Evolutionary conservation across 2,329 filamentous ascomycete species (phyloP).

Genomic region (Exophiala alcalophila): DNA sequence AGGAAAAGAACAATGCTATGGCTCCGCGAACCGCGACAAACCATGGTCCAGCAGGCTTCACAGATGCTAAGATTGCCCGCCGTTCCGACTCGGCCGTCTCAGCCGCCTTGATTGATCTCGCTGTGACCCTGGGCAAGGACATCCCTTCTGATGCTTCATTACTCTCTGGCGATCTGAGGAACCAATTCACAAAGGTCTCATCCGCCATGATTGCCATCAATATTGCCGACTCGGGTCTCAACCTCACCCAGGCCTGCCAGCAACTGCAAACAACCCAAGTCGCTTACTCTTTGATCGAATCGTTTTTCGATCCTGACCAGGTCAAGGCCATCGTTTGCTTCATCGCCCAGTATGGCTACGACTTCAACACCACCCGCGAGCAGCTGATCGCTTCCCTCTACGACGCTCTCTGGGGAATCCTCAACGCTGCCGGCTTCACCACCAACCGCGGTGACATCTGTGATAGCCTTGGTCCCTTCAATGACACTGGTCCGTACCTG

Average conservation of each 20-base stretch:
- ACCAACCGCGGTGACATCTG: conserved; percentile 22
- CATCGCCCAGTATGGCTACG: conserved; percentile 21
- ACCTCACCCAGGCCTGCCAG: conserved; percentile 17
- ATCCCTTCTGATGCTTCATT: conserved; percentile 15
- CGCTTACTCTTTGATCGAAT: conserved; percentile 16
- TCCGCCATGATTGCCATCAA: conserved; percentile 25
- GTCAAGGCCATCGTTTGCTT: conserved; percentile 21
- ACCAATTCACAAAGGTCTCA: conserved; percentile 15
- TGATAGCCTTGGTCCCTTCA: conserved; percentile 23
- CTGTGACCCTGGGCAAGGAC: conserved; percentile 11
- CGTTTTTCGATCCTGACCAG: conserved; percentile 18
- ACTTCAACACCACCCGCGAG: conserved; percentile 21
- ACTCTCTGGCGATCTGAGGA: conserved; percentile 14
- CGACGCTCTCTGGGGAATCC: conserved; percentile 22
- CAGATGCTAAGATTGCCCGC: conserved; percentile 7
- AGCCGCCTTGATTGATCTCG: conserved; percentile 9
- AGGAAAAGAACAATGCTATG: conserved; percentile 4
- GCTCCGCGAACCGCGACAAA: conserved; percentile 1
- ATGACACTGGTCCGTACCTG: conserved; percentile 17
- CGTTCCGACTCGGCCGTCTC: conserved; percentile 10
- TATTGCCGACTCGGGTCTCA: conserved; percentile 23
- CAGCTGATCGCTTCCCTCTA: conserved; percentile 19
- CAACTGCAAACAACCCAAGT: conserved; percentile 18
- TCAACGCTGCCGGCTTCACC: conserved; percentile 19
- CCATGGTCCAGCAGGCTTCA: conserved; percentile 2